Conservation (phyloP, 306 rosid species). For the Rosa persica region DNA sequence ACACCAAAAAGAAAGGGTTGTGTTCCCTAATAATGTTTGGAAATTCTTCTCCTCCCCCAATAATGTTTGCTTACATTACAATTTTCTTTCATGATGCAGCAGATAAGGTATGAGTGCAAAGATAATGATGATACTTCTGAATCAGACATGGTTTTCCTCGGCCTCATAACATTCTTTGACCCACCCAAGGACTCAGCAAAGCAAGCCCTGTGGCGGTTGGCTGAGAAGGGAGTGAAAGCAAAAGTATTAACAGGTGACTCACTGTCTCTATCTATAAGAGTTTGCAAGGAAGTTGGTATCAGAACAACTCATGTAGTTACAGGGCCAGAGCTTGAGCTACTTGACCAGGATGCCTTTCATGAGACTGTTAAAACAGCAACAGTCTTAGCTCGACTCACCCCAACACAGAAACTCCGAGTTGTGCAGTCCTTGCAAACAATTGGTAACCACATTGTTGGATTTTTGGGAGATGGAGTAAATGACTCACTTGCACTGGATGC, state of each 20-base stretch:
- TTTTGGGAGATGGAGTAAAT: constrained; percentile 77
- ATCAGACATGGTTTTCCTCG: constrained; percentile 74
- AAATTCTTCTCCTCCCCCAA: not conserved
- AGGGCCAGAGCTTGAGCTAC: constrained; percentile 76
- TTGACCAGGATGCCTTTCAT: constrained; percentile 63
- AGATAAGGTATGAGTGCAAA: constrained; percentile 31
- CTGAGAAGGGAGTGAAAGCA: constrained; percentile 81
- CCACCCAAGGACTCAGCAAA: constrained; percentile 89
- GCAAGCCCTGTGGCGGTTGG: constrained; percentile 75
- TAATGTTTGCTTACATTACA: not conserved
- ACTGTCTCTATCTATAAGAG: constrained; percentile 60
- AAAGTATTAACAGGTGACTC: constrained; percentile 83
- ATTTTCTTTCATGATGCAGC: constrained; percentile 21
- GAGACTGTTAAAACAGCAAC: constrained; percentile 69
- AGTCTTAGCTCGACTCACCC: constrained; percentile 80
- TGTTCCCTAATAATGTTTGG: not conserved
- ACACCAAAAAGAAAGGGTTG: constrained; percentile 1
- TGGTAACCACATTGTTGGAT: constrained; percentile 71
- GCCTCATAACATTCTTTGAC: constrained; percentile 77
- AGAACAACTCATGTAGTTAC: constrained; percentile 65
- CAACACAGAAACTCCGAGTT: constrained; percentile 71
- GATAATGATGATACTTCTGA: constrained; percentile 39
- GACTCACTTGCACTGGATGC: constrained; percentile 82
- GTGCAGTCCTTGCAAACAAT: constrained; percentile 72
- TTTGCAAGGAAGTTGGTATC: constrained; percentile 84